A percentile compares a stretch with the other conserved stretches of the same genome.
phyloP scores from a whole-genome alignment of 306 rosid species.

The Mucuna pruriens region DNA sequence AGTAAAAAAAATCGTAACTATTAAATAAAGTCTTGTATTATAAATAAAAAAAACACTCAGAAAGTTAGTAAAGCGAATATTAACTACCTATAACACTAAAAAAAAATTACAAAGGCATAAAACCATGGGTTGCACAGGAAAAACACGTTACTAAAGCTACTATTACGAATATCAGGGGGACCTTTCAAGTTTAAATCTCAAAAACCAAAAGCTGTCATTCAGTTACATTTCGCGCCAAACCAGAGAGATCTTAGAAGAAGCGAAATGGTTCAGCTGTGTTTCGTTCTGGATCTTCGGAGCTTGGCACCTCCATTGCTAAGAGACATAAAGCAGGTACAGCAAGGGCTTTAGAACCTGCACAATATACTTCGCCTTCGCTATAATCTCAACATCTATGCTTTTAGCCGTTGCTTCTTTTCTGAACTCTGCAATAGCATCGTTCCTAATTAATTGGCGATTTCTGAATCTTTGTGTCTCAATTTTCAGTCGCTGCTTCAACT shows the following conservation, averaged over 20 bases:
- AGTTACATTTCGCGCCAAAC: conserved; percentile 49
- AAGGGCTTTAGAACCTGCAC: not conserved
- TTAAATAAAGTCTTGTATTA: too few relatives aligned
- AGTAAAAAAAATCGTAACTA: too few relatives aligned
- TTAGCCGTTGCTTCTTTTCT: not conserved
- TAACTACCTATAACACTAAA: too few relatives aligned
- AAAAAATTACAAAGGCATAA: too few relatives aligned
- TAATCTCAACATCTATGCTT: not conserved
- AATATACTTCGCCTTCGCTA: not conserved
- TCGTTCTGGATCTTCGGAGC: conserved; percentile 73
- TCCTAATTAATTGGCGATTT: conserved; percentile 22
- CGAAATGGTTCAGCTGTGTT: conserved; percentile 73
- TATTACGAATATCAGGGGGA: not conserved
- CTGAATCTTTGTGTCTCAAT: conserved; percentile 28
- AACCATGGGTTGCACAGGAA: not conserved
- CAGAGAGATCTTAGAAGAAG: conserved; percentile 22
- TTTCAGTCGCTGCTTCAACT: conserved; percentile 76
- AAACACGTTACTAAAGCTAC: not conserved
- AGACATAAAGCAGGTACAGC: conserved; percentile 59
- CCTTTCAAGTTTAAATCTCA: conserved; percentile 28
- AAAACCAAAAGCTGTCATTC: not conserved
- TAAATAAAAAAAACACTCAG: too few relatives aligned
- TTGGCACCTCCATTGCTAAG: conserved; percentile 63
- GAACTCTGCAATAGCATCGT: not conserved
- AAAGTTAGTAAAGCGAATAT: too few relatives aligned